phyloP scores from a whole-genome alignment of 1,284 basidiomycete species.

The Gomphus bonarii region DNA sequence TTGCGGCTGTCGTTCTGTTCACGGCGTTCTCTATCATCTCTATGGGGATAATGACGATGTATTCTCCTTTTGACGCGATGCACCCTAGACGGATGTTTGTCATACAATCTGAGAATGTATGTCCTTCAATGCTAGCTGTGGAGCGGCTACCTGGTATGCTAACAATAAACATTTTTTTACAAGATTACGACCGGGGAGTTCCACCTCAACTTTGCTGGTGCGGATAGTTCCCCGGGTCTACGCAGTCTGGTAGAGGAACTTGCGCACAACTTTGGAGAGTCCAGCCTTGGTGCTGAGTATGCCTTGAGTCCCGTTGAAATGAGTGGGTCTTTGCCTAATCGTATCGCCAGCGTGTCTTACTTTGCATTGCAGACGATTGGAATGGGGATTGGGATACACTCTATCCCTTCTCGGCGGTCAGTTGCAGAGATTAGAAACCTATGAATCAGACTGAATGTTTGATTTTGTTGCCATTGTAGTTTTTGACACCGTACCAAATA shows the following conservation, averaged over 20 bases:
- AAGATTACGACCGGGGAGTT: slow-evolving; percentile 68
- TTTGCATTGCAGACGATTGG: slow-evolving; percentile 32
- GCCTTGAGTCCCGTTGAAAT: slow-evolving; percentile 33
- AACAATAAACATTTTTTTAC: not conserved
- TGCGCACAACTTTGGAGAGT: slow-evolving; percentile 45
- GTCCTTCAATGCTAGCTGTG: slow-evolving; percentile 18
- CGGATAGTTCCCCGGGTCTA: slow-evolving; percentile 79
- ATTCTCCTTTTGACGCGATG: slow-evolving; percentile 67
- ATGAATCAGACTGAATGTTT: not conserved
- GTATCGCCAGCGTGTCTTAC: not conserved
- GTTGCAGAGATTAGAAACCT: slow-evolving; percentile 16
- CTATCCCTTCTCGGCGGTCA: slow-evolving; percentile 75
- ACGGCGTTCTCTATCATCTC: slow-evolving; percentile 37
- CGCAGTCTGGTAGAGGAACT: slow-evolving; percentile 52
- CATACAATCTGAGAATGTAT: slow-evolving; percentile 81
- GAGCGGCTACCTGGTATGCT: not conserved
- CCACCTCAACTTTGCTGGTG: slow-evolving; percentile 73
- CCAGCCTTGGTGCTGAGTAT: slow-evolving; percentile 20
- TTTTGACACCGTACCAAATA: slow-evolving; percentile 7
- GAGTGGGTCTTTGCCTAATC: slow-evolving; percentile 16
- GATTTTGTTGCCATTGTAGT: not conserved
- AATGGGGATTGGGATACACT: slow-evolving; percentile 80
- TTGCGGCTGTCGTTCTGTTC: slow-evolving; percentile 36
- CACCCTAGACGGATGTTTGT: slow-evolving; percentile 88
- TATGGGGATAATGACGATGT: slow-evolving; percentile 53